Evolutionary conservation across 257 asterid genomes (phyloP).

Genomic region (Nicotiana sylvestris): DNA sequence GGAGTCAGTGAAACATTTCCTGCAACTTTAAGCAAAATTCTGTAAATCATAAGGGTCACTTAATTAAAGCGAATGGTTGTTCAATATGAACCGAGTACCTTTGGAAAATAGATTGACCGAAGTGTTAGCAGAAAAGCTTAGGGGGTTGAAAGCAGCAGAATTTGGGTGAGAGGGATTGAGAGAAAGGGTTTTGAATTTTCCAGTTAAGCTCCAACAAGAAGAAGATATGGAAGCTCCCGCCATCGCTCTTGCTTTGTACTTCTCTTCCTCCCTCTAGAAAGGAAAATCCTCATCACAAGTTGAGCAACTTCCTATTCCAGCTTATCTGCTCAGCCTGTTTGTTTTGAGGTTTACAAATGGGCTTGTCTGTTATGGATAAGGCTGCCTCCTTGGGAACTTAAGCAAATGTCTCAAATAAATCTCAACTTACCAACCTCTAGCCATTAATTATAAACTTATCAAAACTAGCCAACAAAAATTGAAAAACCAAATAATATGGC

Average conservation of each 20-base stretch:
- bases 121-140: conserved; percentile 63
- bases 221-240: conserved; percentile 46
- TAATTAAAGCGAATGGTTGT: no score
- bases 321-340: neutral
- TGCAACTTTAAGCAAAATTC: conserved; percentile 13
- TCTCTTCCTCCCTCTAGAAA: neutral
- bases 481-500: no score
- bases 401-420: no score
- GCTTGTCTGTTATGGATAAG: no score
- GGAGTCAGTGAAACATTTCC: conserved; percentile 41
- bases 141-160: conserved; percentile 40
- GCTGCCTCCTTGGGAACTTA: no score
- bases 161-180: conserved; percentile 25
- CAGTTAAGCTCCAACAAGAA: conserved; percentile 34
- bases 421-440: no score
- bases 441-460: no score
- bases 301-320: neutral
- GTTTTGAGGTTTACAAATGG: neutral
- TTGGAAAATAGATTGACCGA: conserved; percentile 48
- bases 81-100: conserved; percentile 31
- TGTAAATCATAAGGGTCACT: neutral
- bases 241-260: conserved; percentile 13
- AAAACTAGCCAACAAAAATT: no score
- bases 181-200: conserved; percentile 44
- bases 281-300: neutral